Percentiles rank a stretch among this genome's conserved stretches.
Evolutionary conservation across 495 filamentous ascomycete genomes (phyloP).

Genomic region (Talaromyces nanjingensis): DNA sequence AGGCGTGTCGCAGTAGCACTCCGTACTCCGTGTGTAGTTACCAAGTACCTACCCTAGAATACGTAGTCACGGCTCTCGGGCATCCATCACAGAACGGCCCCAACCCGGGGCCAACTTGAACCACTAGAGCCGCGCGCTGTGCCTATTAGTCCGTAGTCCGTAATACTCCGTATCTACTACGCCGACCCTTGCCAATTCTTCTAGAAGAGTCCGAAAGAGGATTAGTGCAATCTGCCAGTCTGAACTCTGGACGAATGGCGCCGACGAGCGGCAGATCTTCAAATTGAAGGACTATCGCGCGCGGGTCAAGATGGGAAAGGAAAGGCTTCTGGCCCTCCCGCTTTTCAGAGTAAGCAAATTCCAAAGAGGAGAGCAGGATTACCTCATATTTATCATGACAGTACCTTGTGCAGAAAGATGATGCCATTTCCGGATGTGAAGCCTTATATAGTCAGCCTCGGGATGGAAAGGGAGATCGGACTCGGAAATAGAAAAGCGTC

Average conservation of each 20-base stretch:
- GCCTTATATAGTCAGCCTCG: background rate
- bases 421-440: background rate
- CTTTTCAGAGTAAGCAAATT: background rate
- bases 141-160: background rate
- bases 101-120: background rate
- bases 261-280: background rate
- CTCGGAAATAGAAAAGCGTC: background rate
- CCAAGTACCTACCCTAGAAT: no score
- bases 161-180: background rate
- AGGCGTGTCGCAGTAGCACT: background rate
- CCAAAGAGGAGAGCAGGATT: background rate
- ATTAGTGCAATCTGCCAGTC: background rate
- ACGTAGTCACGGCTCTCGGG: background rate
- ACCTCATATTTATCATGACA: background rate
- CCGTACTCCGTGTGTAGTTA: background rate
- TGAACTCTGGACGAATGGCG: background rate
- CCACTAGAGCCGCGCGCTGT: background rate
- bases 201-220: background rate
- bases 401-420: background rate
- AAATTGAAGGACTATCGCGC: no score
- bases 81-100: background rate
- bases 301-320: background rate
- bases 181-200: background rate
- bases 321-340: background rate
- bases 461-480: background rate